Percentiles rank a stretch among this genome's conserved stretches.
Evolutionary conservation across 192 early-diverging fungal genomes (phyloP).

Genomic region (Gaertneriomyces sp.): DNA sequence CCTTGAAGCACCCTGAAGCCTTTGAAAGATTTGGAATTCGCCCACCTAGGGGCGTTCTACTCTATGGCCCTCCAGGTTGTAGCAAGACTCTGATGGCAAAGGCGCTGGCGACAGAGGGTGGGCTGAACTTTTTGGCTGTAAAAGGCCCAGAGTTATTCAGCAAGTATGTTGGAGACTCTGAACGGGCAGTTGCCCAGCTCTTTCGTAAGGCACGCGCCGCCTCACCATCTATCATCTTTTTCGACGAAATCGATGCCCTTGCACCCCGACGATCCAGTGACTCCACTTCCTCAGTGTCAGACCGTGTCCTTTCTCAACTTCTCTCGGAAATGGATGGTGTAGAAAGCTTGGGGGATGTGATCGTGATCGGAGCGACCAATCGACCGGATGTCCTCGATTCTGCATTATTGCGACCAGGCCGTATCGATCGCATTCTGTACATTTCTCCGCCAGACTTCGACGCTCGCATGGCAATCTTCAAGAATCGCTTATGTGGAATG

Average conservation of each 20-base stretch:
- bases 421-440: constrained; percentile 93
- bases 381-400: constrained; percentile 90
- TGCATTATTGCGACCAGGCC: constrained; percentile 86
- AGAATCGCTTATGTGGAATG: constrained; percentile 72
- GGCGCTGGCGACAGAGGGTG: constrained; percentile 92
- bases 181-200: constrained; percentile 92
- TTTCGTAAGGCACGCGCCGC: constrained; percentile 93
- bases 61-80: constrained; percentile 98
- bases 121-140: constrained; percentile 96
- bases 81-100: constrained; percentile 98
- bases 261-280: constrained; percentile 75
- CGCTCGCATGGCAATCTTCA: constrained; percentile 76
- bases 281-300: constrained; percentile 77
- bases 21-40: constrained; percentile 85
- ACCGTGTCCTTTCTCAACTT: constrained; percentile 92
- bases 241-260: constrained; percentile 97
- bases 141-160: constrained; percentile 98
- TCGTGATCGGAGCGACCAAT: constrained; percentile 96
- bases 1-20: constrained; percentile 87
- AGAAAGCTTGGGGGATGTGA: constrained; percentile 92
- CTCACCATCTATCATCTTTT: constrained; percentile 94
- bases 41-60: constrained; percentile 94
- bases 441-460: constrained; percentile 81
- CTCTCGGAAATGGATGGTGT: constrained; percentile 95
- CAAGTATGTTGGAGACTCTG: constrained; percentile 99